Conservation (phyloP, 495 filamentous ascomycete genomes). For the Wilcoxina mikolae region DNA sequence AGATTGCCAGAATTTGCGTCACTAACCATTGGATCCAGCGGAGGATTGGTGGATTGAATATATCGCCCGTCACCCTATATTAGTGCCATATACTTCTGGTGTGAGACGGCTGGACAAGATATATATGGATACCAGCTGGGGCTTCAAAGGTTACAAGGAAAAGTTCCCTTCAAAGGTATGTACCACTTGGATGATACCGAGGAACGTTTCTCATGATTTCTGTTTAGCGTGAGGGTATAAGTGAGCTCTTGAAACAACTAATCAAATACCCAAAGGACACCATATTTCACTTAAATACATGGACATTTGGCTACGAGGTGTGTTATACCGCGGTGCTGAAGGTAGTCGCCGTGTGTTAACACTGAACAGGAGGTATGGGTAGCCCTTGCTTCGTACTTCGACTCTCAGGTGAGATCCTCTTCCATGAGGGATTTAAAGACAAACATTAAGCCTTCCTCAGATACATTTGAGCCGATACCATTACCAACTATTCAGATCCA, state of each 20-base stretch:
- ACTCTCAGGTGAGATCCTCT: constrained; percentile 40
- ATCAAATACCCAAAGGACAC: constrained; percentile 56
- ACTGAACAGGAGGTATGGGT: constrained; percentile 57
- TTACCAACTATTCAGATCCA: constrained; percentile 52
- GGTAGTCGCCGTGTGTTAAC: neutral
- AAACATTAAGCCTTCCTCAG: constrained; percentile 28
- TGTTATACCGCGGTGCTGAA: no score
- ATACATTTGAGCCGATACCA: constrained; percentile 80
- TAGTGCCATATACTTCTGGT: constrained; percentile 61
- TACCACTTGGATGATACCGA: neutral
- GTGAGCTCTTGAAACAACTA: constrained; percentile 58
- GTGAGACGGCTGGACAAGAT: constrained; percentile 55
- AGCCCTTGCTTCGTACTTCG: constrained; percentile 54
- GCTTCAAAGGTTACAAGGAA: constrained; percentile 29
- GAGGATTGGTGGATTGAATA: constrained; percentile 54
- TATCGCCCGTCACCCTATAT: constrained; percentile 51
- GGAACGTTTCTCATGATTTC: neutral
- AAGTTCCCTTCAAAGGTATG: constrained; percentile 39
- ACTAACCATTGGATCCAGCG: constrained; percentile 29
- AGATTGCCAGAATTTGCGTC: no score
- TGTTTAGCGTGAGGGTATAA: constrained; percentile 50
- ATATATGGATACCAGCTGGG: constrained; percentile 71
- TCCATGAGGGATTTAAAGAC: neutral
- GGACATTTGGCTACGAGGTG: constrained; percentile 65
- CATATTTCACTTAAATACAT: constrained; percentile 70